Evolutionary conservation across 352 stramenopile genomes (phyloP).

Genomic region (Phytopythium kandeliae): DNA sequence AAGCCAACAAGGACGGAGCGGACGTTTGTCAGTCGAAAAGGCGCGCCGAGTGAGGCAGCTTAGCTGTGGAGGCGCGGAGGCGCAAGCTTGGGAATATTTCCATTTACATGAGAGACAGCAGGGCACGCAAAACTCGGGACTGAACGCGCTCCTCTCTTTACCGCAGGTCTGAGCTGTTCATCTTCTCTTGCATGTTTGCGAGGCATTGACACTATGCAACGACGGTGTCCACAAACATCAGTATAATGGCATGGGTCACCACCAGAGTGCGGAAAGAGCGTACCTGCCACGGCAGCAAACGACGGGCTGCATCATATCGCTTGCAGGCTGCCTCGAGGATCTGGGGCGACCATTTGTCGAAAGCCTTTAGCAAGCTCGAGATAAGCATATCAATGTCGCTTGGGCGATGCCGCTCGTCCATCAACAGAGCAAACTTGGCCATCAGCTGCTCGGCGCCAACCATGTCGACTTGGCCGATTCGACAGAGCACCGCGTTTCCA

Average conservation of each 20-base stretch:
- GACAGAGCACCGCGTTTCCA: slow-evolving; percentile 52
- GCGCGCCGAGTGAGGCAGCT: background rate
- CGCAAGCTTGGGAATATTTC: too few species aligned
- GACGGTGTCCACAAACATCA: background rate
- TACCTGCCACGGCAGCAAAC: slow-evolving; percentile 65
- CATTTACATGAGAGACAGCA: background rate
- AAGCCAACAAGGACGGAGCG: background rate
- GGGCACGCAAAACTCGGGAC: background rate
- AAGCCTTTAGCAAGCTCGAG: slow-evolving; percentile 46
- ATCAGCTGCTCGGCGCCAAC: slow-evolving; percentile 47
- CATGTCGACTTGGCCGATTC: slow-evolving; percentile 51
- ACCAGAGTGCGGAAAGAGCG: background rate
- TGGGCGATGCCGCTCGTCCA: slow-evolving; percentile 20
- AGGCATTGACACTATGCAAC: slow-evolving; percentile 42
- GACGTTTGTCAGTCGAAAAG: background rate
- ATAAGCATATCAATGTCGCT: slow-evolving; percentile 58
- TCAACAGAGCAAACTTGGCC: slow-evolving; percentile 26
- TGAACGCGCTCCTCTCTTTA: slow-evolving; percentile 12
- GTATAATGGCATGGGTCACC: background rate
- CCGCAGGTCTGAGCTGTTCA: slow-evolving; percentile 45
- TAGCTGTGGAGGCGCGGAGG: too few species aligned
- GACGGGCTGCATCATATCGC: slow-evolving; percentile 34
- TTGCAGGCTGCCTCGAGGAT: slow-evolving; percentile 43
- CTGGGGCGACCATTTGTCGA: slow-evolving; percentile 47
- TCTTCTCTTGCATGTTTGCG: slow-evolving; percentile 42